Evolutionary conservation across 805 yeast species (phyloP).

Genomic region (Naumovozyma dairenensis): DNA sequence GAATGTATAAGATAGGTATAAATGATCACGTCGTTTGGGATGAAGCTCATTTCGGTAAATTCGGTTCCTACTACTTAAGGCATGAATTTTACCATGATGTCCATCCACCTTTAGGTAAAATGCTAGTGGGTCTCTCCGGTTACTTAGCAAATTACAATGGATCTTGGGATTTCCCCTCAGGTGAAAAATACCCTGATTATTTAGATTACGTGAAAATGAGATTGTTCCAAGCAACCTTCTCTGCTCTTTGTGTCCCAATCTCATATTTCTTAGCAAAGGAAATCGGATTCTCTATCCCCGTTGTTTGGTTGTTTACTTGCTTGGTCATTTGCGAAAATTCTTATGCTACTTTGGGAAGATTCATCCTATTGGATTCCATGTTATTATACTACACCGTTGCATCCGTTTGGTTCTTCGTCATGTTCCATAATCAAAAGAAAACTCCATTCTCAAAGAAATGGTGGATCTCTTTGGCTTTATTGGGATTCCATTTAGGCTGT

Average conservation of each 20-base stretch:
- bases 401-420: slow-evolving; percentile 51
- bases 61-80: slow-evolving; percentile 70
- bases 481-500: slow-evolving; percentile 84
- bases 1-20: slow-evolving; percentile 49
- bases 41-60: slow-evolving; percentile 85
- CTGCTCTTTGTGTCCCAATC: slow-evolving; percentile 56
- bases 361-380: slow-evolving; percentile 70
- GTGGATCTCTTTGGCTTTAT: slow-evolving; percentile 86
- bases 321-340: slow-evolving; percentile 62
- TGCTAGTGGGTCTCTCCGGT: slow-evolving; percentile 71
- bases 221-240: slow-evolving; percentile 57
- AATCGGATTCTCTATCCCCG: slow-evolving; percentile 39
- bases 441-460: slow-evolving; percentile 62
- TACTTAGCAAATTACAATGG: slow-evolving; percentile 71
- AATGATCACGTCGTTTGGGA: slow-evolving; percentile 70
- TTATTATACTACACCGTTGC: slow-evolving; percentile 65
- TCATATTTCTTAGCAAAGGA: slow-evolving; percentile 62
- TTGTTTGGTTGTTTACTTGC: slow-evolving; percentile 51
- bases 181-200: slow-evolving; percentile 51
- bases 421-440: slow-evolving; percentile 40
- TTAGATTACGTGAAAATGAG: slow-evolving; percentile 59
- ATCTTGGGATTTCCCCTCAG: slow-evolving; percentile 65
- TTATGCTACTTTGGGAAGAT: slow-evolving; percentile 61
- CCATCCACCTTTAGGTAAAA: slow-evolving; percentile 80
- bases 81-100: slow-evolving; percentile 81